Evolutionary conservation across 805 yeast genomes (phyloP), one percentile per base, ranked within the genome.

Genomic region (Starmerella floricola): DNA sequence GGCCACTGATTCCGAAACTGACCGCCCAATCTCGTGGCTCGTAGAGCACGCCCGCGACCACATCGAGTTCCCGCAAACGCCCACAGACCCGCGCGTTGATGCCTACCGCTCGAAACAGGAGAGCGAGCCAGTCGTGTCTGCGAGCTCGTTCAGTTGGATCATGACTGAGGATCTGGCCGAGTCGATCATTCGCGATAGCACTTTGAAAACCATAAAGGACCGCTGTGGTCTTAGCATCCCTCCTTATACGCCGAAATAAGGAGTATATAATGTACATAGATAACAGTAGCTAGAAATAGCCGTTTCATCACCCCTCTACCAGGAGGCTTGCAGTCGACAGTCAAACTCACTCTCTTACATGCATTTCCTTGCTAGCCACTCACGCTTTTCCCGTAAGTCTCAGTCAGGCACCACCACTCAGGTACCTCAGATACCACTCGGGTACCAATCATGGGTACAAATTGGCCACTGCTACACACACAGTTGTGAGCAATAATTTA

Each of bases 81-180:
- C 40, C 12, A 44, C 49, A 5, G 54, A 53, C 38, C 58, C 58
- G 3, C 45, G 56, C 3, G 40, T 54, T 15, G 58, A 54, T 31
- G 47, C 55, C 15, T 54, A 54, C 34, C 41, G 47, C 6, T 50
- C 58, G 13, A 45, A 55, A 2, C 47, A 51, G 31, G 55, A 55
- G 38, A 36, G 30, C 21, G 38, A 30, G n/a, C 26, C 29, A 13
- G 4, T 8, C 13, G 40, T 46, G 12, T 20, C 30, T 5, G 30
- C 19, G 38, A 17, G 26, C 34, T 19, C 46, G 5, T 41, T 47
- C 32, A 37, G 39, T 31, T 48, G 52, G 52, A 48, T 48, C 29
- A 19, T 26, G n/a, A n/a, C 46, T 6, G 52, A 48, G 40, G 34
- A 30, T n/a, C n/a, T 42, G 15, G 38, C 50, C 2, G 52, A 48